These are phyloP conservation scores for Aspergillus sp. DNA, from an alignment of 2,329 filamentous ascomycete genomes.

Conservation along the genomic window DNA sequence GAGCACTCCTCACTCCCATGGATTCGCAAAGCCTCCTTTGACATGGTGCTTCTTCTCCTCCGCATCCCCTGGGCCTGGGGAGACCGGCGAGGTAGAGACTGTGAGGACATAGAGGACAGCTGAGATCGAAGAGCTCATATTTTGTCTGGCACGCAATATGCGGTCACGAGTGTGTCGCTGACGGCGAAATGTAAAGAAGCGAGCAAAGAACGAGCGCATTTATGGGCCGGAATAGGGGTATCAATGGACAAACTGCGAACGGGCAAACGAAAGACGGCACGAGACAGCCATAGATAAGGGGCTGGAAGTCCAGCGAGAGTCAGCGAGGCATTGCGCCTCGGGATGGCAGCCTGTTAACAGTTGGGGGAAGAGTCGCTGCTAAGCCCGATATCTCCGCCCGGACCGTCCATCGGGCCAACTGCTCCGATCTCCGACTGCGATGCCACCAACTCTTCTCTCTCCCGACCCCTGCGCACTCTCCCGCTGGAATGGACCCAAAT, in stretches of 20 bases:
- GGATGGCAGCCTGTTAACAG: conserved; percentile 5
- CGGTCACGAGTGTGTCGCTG: conserved; percentile 5
- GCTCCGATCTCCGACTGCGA: too few relatives aligned
- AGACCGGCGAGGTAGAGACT: conserved; percentile 25
- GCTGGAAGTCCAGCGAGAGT: background rate
- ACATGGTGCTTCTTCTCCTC: conserved; percentile 32
- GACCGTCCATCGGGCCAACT: too few relatives aligned
- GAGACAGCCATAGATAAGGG: background rate
- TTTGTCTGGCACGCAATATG: conserved; percentile 14
- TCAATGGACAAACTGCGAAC: background rate
- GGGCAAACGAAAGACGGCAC: background rate
- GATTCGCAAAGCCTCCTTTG: conserved; percentile 32
- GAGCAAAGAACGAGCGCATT: conserved; percentile 17
- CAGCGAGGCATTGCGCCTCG: too few relatives aligned
- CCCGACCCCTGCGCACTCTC: conserved; percentile 5
- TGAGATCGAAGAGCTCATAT: conserved; percentile 28
- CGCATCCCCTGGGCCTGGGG: conserved; percentile 30
- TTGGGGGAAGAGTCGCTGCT: background rate
- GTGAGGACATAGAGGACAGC: conserved; percentile 35
- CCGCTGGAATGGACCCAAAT: conserved; percentile 30
- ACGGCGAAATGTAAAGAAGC: conserved; percentile 14
- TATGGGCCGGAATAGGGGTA: conserved; percentile 1
- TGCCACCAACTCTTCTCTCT: too few relatives aligned
- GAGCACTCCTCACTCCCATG: conserved; percentile 31
- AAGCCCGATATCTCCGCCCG: conserved; percentile 17